Evolutionary conservation across 306 rosid species (phyloP).

Genomic region (Cucumis cinereus): DNA sequence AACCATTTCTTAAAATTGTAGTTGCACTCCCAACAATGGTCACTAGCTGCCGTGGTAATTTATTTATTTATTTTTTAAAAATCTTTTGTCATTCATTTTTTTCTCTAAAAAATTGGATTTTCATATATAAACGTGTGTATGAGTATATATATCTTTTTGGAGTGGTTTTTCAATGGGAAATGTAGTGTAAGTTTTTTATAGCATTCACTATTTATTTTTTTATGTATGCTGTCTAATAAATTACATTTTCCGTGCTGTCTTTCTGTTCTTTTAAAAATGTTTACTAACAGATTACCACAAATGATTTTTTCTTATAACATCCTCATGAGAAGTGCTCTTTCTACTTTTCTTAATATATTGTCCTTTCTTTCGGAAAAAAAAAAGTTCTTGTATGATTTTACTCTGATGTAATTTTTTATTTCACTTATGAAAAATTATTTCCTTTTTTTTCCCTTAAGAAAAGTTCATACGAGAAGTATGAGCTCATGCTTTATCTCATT

Average conservation of each 20-base stretch:
- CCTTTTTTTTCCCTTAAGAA: not conserved
- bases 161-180: not conserved
- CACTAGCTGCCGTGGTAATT: constrained; percentile 89
- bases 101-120: not conserved
- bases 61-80: too few relatives aligned
- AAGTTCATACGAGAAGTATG: not conserved
- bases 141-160: not conserved
- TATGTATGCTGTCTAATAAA: not conserved
- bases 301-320: not conserved
- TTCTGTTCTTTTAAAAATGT: not conserved
- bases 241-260: not conserved
- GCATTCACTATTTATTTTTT: not conserved
- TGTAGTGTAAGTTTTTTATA: not conserved
- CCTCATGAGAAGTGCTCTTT: too few relatives aligned
- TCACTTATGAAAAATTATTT: not conserved
- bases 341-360: too few relatives aligned
- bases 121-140: not conserved
- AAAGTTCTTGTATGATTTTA: not conserved
- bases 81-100: not conserved
- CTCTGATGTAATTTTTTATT: not conserved
- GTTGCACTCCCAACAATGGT: constrained; percentile 98
- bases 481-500: not conserved
- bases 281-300: not conserved
- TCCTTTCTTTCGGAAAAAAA: too few relatives aligned
- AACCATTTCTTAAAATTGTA: constrained; percentile 76